Evolutionary conservation across 129 eudicot species (phyloP).

Genomic region (Ambrosia trifida): DNA sequence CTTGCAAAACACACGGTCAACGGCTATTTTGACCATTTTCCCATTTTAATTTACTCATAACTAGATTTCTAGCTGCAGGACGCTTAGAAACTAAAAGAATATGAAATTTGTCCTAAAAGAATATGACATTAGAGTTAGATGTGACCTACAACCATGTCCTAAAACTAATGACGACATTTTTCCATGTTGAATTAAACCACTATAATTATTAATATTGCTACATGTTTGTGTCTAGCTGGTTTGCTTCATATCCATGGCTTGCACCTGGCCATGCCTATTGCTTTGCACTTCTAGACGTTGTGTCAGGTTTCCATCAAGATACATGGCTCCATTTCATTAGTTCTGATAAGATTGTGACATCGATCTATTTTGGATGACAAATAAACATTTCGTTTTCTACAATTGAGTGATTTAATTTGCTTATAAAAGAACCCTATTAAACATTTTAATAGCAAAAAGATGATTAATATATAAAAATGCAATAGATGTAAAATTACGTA

Average conservation of each 20-base stretch:
- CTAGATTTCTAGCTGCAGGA: no score
- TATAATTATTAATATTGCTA: neutral
- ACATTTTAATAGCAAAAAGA: no score
- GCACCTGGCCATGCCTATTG: neutral
- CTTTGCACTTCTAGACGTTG: constrained; percentile 6
- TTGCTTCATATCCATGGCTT: neutral
- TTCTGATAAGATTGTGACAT: neutral
- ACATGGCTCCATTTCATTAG: neutral
- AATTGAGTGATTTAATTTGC: neutral
- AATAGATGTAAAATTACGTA: no score
- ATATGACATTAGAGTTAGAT: neutral
- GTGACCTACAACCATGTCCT: constrained; percentile 14
- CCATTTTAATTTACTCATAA: no score
- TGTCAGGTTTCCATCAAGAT: neutral
- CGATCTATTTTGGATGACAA: neutral
- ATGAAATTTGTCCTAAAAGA: no score
- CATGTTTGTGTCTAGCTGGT: neutral
- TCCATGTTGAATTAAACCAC: neutral
- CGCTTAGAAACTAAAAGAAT: no score
- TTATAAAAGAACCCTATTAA: neutral
- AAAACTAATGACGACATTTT: neutral
- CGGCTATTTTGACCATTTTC: no score
- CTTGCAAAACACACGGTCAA: no score
- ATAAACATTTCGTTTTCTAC: neutral
- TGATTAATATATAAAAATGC: no score